Base-by-base conservation (phyloP, 495 filamentous ascomycete species). In the Aspergillus sclerotiicarbonarius region DNA sequence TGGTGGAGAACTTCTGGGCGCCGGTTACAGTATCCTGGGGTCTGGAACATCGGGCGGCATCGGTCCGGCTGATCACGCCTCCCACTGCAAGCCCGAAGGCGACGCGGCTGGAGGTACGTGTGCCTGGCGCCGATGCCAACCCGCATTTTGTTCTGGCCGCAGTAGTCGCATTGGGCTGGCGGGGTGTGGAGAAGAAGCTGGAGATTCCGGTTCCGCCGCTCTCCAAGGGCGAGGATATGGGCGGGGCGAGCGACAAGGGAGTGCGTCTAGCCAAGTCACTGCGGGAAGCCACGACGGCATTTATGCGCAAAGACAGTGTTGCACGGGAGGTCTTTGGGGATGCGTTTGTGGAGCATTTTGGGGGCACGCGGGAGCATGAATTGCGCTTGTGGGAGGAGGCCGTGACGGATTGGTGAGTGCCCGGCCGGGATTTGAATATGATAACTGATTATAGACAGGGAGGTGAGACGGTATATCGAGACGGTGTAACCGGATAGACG, bases 1-100 rank as follows among this genome's bases (percentile, higher is more conserved):
- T 98, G 2, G 94, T 98, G 10, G 94, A 98, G 78, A 98, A 98
- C 69, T 97, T 96, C 75, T 98, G 95, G 95, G 94, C 94, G 0
- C 94, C 94, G 0, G 93, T 98, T 6, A 97, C 92, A 0, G 94
- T 97, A 1, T 95, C 90, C 2, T 98, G 94, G 95, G 94, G 95
- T 1, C 71, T 97, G 8, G 94, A 98, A 70, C 94, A 98, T 63
- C 89, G 94, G 39, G 91, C 91, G 1, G 94, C 94, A 0, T 95
- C 90, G 0, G 89, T 98, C 54, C 82, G 95, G 7, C 69, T 98
- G 20, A 97, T 98, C 63, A 82, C 88, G 0, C 94, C 94, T 9
- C 94, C 94, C 1, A 91, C 90, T 0, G 80, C 86, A 32, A 90
- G 87, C 57, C 77, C 89, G 0, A 90, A 90, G 60, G 90, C 92